Base-by-base conservation (phyloP, 139 green algal species). In the Auxenochlorella pyrenoidosa region DNA sequence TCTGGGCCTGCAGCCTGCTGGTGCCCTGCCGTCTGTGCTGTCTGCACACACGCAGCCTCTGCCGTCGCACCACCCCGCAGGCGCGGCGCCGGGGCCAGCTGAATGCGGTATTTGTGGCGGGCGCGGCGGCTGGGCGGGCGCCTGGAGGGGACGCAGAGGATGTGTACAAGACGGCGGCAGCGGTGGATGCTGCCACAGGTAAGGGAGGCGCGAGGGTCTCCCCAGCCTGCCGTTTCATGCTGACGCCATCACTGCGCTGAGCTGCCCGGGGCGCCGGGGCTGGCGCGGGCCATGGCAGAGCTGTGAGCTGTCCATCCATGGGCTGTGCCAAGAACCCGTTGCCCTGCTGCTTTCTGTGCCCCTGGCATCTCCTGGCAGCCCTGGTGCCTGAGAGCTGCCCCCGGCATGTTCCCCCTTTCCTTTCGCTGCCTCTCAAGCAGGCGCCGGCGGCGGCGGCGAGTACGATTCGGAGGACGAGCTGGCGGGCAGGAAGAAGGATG, bases 131-230 rank as follows among this genome's bases (percentile, higher is more conserved):
- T n/a, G 80, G 77, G 32, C 81, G 47, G 0, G 94, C 86, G 12
- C 94, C 95, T 80, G 89, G 90, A 72, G 93, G 90, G 34, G 90
- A 95, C 68, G 90, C 95, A 68, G 93, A 97, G 86, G 96, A 98
- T 84, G 96, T 98, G 68, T 97, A 98, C 80, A 93, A 93, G 2
- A 77, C 91, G 12, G 92, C 92, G 3, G 81, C 73, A 4, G 94
- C 90, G 8, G 79, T 83, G 6, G 86, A 91, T 77, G 84, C 21
- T 6, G 86, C 87, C 40, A 44, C 79, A 13, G 79, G 58, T 36
- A 18, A 21, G 22, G 26, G 81, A 54, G 47, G 47, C 47, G 10
- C 10, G 47, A 54, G 6, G 47, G 10, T 6, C n/a, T n/a, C n/a
- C n/a, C n/a, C n/a, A n/a, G n/a, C n/a, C 6, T 54, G 47, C 10